phyloP scores from a whole-genome alignment of 352 stramenopile species.

The Thraustochytrium sp. region DNA sequence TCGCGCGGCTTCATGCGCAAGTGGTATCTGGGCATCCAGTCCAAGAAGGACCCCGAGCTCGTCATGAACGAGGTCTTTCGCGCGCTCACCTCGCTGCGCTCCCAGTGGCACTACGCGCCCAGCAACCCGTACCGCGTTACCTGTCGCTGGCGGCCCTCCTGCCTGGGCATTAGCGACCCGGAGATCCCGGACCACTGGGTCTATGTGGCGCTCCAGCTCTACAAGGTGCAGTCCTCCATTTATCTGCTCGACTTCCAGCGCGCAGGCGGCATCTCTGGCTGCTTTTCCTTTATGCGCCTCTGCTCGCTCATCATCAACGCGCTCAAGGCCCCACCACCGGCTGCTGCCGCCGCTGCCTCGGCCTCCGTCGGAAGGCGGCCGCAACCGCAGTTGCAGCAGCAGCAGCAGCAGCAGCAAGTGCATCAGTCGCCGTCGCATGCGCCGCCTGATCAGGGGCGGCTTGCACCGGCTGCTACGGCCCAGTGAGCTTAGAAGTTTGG shows the following conservation, averaged over 20 bases:
- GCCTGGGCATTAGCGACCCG: slow-evolving; percentile 50
- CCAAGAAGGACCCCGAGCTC: slow-evolving; percentile 96
- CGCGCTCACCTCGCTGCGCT: slow-evolving; percentile 88
- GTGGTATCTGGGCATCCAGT: slow-evolving; percentile 99
- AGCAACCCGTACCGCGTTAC: slow-evolving; percentile 93
- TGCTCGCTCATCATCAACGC: slow-evolving; percentile 98
- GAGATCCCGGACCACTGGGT: slow-evolving; percentile 53
- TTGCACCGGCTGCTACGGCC: too few relatives aligned
- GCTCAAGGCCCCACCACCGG: slow-evolving; percentile 84
- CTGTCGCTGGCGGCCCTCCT: slow-evolving; percentile 83
- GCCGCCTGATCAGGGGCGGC: too few relatives aligned
- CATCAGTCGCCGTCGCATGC: too few relatives aligned
- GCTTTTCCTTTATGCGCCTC: slow-evolving; percentile 92
- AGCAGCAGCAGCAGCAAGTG: too few relatives aligned
- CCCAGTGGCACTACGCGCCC: slow-evolving; percentile 84
- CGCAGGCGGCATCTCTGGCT: slow-evolving; percentile 91
- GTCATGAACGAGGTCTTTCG: slow-evolving; percentile 99
- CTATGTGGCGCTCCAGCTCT: slow-evolving; percentile 51
- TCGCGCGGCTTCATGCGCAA: slow-evolving; percentile 57
- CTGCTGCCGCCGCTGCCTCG: too few relatives aligned
- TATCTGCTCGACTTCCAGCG: slow-evolving; percentile 98
- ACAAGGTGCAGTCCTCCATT: slow-evolving; percentile 90
- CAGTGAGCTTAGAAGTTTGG: too few relatives aligned
- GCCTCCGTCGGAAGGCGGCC: too few relatives aligned
- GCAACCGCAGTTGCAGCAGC: too few relatives aligned